phyloP scores from a whole-genome alignment of 106 monocot species.

The Hemerocallis citrina region DNA sequence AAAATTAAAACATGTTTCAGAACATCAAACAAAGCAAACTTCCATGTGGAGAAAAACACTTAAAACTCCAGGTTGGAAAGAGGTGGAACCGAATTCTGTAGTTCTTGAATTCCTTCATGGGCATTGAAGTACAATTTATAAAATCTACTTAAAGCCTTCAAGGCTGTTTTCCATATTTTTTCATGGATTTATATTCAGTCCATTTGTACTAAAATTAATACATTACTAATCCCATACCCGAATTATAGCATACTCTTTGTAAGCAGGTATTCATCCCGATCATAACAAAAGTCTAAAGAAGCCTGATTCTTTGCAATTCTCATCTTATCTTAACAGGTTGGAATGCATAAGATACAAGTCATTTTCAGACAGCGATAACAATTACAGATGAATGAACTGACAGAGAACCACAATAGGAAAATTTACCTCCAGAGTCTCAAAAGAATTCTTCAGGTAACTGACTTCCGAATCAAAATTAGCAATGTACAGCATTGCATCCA shows the following conservation, averaged over 20 bases:
- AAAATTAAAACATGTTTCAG: no score
- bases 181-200: background rate
- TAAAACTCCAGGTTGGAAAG: no score
- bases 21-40: no score
- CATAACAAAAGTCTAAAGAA: background rate
- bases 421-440: constrained; percentile 80
- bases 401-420: background rate
- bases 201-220: background rate
- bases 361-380: background rate
- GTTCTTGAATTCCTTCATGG: no score
- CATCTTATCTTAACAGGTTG: no score
- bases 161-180: background rate
- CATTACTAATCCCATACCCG: background rate
- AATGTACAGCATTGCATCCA: constrained; percentile 92
- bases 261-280: background rate
- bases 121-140: no score
- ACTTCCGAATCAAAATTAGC: constrained; percentile 86
- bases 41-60: no score
- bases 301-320: no score
- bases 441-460: constrained; percentile 70
- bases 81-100: no score
- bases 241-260: background rate
- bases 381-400: background rate
- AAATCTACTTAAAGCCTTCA: background rate
- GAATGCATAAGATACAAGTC: background rate